These are phyloP conservation scores for Voacanga thouarsii DNA, from an alignment of 257 asterid genomes.

Conservation along the genomic window DNA sequence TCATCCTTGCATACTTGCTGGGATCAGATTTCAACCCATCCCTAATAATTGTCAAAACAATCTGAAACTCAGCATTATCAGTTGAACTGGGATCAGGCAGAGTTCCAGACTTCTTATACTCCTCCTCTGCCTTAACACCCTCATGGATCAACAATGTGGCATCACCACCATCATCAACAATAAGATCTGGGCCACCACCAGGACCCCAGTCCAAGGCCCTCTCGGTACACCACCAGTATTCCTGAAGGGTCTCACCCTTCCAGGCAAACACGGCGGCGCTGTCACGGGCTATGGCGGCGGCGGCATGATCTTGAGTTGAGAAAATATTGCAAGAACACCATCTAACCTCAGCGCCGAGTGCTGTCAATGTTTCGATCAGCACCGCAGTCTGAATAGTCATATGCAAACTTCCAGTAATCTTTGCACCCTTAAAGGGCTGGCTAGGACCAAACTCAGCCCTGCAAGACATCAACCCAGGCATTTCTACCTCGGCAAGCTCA, in stretches of 20 bases:
- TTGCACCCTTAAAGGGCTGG: conserved; percentile 76
- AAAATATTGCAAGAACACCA: conserved; percentile 94
- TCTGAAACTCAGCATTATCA: conserved; percentile 77
- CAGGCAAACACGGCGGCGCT: conserved; percentile 91
- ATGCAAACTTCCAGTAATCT: conserved; percentile 73
- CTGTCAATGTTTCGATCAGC: conserved; percentile 69
- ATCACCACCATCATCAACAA: conserved; percentile 91
- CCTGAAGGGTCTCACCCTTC: conserved; percentile 86
- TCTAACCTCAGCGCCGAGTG: conserved; percentile 82
- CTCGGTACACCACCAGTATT: conserved; percentile 98
- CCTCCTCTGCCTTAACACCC: conserved; percentile 89
- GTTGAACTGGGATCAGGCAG: conserved; percentile 75
- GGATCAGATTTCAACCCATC: conserved; percentile 75
- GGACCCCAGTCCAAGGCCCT: conserved; percentile 90
- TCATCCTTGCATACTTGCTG: conserved; percentile 62
- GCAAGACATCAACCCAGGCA: conserved; percentile 82
- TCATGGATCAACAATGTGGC: conserved; percentile 78
- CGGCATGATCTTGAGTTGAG: conserved; percentile 89
- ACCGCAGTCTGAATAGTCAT: conserved; percentile 92
- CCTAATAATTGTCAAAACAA: conserved; percentile 56
- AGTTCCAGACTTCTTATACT: conserved; percentile 49
- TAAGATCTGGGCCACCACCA: conserved; percentile 75
- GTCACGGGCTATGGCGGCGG: conserved; percentile 83
- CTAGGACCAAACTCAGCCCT: conserved; percentile 70
- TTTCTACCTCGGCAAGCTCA: conserved; percentile 86